Evolutionary conservation across 768 basidiomycete genomes (phyloP), one percentile per base, ranked within the genome.

Genomic region (Ephemerocybe angulata): DNA sequence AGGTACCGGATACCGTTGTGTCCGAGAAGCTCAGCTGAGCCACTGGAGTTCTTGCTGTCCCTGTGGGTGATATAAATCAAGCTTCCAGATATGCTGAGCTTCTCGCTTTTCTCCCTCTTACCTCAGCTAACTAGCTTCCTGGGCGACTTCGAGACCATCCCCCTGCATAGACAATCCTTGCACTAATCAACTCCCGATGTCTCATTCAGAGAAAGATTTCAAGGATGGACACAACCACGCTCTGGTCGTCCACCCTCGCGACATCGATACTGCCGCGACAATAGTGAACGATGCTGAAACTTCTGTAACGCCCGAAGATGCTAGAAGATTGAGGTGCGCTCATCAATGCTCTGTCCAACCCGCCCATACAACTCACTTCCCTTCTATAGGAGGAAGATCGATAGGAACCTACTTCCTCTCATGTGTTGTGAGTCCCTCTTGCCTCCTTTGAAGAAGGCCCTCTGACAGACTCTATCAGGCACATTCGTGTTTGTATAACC

Each of bases 251-350:
- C 48, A 50, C 13, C 30, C 48, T 35, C 48, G 48, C 54, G 76
- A 83, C 50, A 74, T 85, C 5, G 86, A 87, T 62, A 82, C 84
- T 2, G 86, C 78, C 24, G 86, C 86, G 24, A 76, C 76, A 58
- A 67, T 87, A 25, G 76, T 76, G 13, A 74, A 78, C 7, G 79
- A 80, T 7, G 64, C 75, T 12, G 64, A 72, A 3, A 62, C 55
- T 7, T 71, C 71, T 29, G 58, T 87, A 29, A 83, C 84, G 54
- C 80, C 81, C 3, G 69, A 55, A 5, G 85, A 86, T 64, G 77
- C 77, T 0, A 46, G 65, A 24, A 72, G 82, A 46, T 68, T 88
- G 49, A 72, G 84, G 83, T 81, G 50, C 33, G 70, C 15, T 25
- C 10, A 19, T 15, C 13, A 25, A 12, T 48, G 24, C 28, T 8